Evolutionary conservation across 805 yeast species (phyloP), one percentile per base, ranked within the genome.

Genomic region (Henningerozyma blattae): DNA sequence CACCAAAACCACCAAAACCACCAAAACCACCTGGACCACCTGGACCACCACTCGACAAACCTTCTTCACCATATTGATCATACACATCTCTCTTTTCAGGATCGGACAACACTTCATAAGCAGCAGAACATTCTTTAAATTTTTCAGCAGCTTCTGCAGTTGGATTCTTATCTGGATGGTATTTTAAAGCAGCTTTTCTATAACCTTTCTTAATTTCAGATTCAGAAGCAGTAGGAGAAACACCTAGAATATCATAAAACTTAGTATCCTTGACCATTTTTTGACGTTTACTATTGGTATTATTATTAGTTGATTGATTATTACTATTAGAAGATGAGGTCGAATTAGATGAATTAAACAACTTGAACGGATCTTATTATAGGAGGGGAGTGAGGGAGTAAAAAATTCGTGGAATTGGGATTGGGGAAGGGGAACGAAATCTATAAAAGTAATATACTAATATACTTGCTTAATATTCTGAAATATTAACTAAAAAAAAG

Each of bases 51-150:
- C 87, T 91, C 37, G 66, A 67, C 47, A 91, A 67, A 36, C 98
- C 99, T 51, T 86, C 96, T 57, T 78, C 80, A 59, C 99, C 99
- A 54, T 73, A 85, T 44, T 72, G 75, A 62, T 91, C 97, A 56
- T 89, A 89, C 3, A 79, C 48, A 25, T 78, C 83, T 66, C 97
- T 82, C 67, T 87, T 91, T 54, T 87, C 81, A 14, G 78, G 65
- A 54, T 87, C 96, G 10, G 84, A 71, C 43, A 89, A 67, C n/a
- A 85, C 67, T 61, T 89, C 97, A 56, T 89, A 74, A 5, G 96
- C 95, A 40, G 74, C 73, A 4, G 89, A 77, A 50, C 85, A 70
- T 56, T 85, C 95, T 61, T 89, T 89, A 62, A 89, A 89, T 63
- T 83, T 86, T 55, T 89, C 97, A 34, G 93, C 91, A 13, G 94